Evolutionary conservation across 2,329 filamentous ascomycete genomes (phyloP).

Genomic region (Penicillium sp.): DNA sequence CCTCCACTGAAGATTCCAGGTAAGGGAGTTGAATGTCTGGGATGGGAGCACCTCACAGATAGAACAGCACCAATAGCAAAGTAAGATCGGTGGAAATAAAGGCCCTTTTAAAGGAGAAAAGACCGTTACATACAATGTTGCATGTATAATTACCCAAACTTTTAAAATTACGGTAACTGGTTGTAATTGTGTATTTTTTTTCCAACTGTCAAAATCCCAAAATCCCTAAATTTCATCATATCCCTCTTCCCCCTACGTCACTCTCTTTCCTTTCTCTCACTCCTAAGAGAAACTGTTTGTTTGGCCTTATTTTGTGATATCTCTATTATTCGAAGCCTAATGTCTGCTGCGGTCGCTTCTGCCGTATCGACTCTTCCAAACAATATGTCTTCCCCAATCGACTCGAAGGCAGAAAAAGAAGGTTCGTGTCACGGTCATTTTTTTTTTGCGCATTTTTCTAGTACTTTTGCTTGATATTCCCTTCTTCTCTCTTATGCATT

Average conservation of each 20-base stretch:
- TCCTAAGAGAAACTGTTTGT: slow-evolving; percentile 19
- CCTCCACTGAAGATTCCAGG: no score
- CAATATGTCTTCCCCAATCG: slow-evolving; percentile 41
- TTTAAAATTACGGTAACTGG: neutral
- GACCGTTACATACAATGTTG: neutral
- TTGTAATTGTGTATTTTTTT: slow-evolving; percentile 1
- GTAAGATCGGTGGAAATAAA: neutral
- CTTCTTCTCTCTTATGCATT: slow-evolving; percentile 1
- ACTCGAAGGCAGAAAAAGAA: slow-evolving; percentile 42
- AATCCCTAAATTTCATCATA: slow-evolving; percentile 33
- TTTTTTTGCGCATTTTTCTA: slow-evolving; percentile 11
- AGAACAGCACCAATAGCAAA: no score
- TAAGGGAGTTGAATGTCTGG: no score
- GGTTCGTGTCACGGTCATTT: slow-evolving; percentile 32
- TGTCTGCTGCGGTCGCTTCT: slow-evolving; percentile 43
- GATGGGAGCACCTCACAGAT: no score
- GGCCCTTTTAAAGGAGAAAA: neutral
- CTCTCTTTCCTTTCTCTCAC: slow-evolving; percentile 29
- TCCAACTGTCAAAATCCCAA: slow-evolving; percentile 2
- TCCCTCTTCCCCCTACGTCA: slow-evolving; percentile 41
- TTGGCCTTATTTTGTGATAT: slow-evolving; percentile 15
- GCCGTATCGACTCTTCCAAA: slow-evolving; percentile 31
- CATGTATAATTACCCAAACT: neutral
- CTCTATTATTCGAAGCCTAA: slow-evolving; percentile 20
- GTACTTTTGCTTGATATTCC: slow-evolving; percentile 10